Conservation (phyloP, 805 yeast genomes). For the Saturnispora saitoi region DNA sequence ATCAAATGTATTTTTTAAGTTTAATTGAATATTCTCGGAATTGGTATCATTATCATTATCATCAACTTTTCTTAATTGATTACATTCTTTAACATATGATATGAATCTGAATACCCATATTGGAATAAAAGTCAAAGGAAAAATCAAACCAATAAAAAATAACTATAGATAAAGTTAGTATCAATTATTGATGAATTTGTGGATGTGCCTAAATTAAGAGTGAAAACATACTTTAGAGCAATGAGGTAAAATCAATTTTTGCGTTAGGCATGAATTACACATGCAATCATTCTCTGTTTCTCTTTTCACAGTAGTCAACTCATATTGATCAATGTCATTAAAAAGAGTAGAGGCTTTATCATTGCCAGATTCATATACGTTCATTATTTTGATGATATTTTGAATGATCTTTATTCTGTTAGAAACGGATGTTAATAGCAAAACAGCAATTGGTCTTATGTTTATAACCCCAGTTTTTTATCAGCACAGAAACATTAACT, state of each 20-base stretch:
- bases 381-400: not conserved
- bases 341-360: constrained; percentile 3
- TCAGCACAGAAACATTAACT: no score
- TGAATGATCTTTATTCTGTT: not conserved
- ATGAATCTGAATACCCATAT: constrained; percentile 6
- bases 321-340: not conserved
- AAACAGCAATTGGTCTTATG: not conserved
- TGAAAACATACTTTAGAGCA: constrained; percentile 7
- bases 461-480: not conserved
- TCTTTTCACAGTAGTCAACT: not conserved
- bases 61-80: not conserved
- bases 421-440: not conserved
- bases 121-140: constrained; percentile 8
- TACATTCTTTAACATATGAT: not conserved
- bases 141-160: constrained; percentile 9
- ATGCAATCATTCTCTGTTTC: not conserved
- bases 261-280: constrained; percentile 9
- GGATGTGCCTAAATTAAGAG: no score
- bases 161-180: constrained; percentile 8
- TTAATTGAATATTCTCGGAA: not conserved
- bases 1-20: not conserved
- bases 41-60: not conserved
- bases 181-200: not conserved
- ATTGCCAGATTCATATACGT: constrained; percentile 4
- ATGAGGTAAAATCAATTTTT: constrained; percentile 4